Base-by-base conservation (phyloP, 2,329 filamentous ascomycete species). In the Hyphodiscus sp. region DNA sequence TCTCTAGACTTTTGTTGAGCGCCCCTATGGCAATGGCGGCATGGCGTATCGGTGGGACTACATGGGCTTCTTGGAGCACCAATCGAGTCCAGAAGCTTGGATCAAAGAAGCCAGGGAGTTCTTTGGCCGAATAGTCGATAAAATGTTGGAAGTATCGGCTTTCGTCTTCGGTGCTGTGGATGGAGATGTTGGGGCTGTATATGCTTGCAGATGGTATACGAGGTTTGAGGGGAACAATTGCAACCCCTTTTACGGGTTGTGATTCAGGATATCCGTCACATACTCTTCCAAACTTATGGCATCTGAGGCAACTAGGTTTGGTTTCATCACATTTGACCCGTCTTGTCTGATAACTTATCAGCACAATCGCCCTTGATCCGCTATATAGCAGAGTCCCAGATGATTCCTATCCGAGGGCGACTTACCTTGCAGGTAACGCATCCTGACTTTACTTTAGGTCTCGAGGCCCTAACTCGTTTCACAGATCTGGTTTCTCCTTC, bases 401-500 rank as follows among this genome's bases (percentile, higher is more conserved):
- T 23, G 23, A 38, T 38, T 38, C 4, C 13, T n/a, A 4, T 15
- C 11, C 33, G 11, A 30, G 26, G 13, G 49, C 30, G 42, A 51
- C 75, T 78, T 65, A 75, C 85, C 81, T 86, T 86, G 80, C 83
- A 86, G 66, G 81, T 84, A 63, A 75, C 74, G 66, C 83, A 86
- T 20, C 83, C 82, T 1, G 80, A 84, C 69, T 82, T 85, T 54
- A 85, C 82, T 65, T 85, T 85, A n/a, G 65, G 63, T 33, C 54
- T 61, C 47, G 63, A 64, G 20, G 64, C 63, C 46, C 65, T 51
- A 19, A 56, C 55, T 45, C 58, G 61, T 51, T 67, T 67, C 8
- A 43, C 42, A 9, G 53, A 3, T 10, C 33, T 38, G 5, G 16
- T 15, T 13, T 38, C 33, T 38, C 11, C 33, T 38, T 38, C 11